Evolutionary conservation across 1,284 basidiomycete genomes (phyloP), one percentile per base, ranked within the genome.

Genomic region (Tilletia setariae): DNA sequence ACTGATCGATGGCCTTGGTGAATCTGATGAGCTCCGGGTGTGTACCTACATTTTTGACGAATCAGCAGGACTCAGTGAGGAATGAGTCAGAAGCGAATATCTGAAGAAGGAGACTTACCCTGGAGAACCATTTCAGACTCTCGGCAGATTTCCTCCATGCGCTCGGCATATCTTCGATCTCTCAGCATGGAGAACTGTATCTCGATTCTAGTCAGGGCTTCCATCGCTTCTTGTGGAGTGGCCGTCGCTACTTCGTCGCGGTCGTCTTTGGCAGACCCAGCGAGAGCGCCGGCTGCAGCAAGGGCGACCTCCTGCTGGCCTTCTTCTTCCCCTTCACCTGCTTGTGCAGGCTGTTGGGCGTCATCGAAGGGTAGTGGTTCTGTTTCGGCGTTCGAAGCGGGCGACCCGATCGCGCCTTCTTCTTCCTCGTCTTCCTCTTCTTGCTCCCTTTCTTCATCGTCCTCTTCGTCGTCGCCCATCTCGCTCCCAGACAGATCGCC

Each of bases 11-110:
- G 13, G 84, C 73, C 23, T 79, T 77, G 64, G 91, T 90, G 2
- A 94, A 84, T 79, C 92, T 89, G 19, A 90, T 84, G 68, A 93
- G 85, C 79, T 94, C 92, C 0, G 93, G 92, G 77, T 94, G 92
- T 0, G 87, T 87, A 42, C 88, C 92, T 90, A 76, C 7, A 28
- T 25, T 15, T n/a, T 4, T 19, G 62, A 62, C 16, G 53, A 2
- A 25, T 62, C 56, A 66, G 44, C 23, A 49, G 19, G 47, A 49
- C 4, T 32, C 19, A 67, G 30, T 19, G 65, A 67, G 11, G 43
- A 47, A 9, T 15, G 59, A 62, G 43, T 16, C 21, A 35, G 2
- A 61, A 25, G 4, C 16, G 47, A 49, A 49, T 19, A 21, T 46
- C 15, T 4, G 35, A 40, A 40, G 6, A 4, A 40, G 11, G 13